Evolutionary conservation across 2,329 filamentous ascomycete genomes (phyloP), one percentile per base, ranked within the genome.

Genomic region (Penicillium sp.): DNA sequence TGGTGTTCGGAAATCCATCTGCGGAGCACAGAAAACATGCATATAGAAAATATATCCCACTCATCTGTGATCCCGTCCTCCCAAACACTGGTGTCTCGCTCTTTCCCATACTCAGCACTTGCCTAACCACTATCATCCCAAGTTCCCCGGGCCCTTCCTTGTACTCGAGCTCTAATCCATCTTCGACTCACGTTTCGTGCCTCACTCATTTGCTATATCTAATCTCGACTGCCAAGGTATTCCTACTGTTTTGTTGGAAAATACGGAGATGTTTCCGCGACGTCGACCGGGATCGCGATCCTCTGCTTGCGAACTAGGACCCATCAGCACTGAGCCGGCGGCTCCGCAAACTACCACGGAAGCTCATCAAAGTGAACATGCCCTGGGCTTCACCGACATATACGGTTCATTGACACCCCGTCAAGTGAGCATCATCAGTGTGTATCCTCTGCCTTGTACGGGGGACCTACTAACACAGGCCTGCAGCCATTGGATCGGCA

Each of bases 401-500:
- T 61, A 57, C 26, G 53, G 54, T 5, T 48, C 50, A 4, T 34
- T 61, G 35, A 43, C 53, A 32, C 56, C 57, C 6, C 53, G 56
- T 24, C 54, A 57, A 42, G 43, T 62, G n/a, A 57, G 55, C 21
- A 42, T 63, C 34, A 60, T 62, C 44, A 55, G 62, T 65, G 33
- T 44, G 62, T 56, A 26, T 39, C 34, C 38, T 19, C n/a, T 19
- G 15, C 15, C 8, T 28, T n/a, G 12, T 33, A 17, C 17, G 26
- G 28, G 13, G 13, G 24, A 22, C 6, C 29, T 6, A 4, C 17
- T 57, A 48, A 57, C 43, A 31, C 8, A 31, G 17, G n/a, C 13
- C 12, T 15, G 7, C 42, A 66, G 64, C 62, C 2, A 62, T 66
- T 28, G 63, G 64, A 13, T 61, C 60, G 5, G 62, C 64, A 0